These are phyloP conservation scores for Agaricus sinodeliciosus DNA, from an alignment of 768 basidiomycete genomes.

Conservation along the genomic window DNA sequence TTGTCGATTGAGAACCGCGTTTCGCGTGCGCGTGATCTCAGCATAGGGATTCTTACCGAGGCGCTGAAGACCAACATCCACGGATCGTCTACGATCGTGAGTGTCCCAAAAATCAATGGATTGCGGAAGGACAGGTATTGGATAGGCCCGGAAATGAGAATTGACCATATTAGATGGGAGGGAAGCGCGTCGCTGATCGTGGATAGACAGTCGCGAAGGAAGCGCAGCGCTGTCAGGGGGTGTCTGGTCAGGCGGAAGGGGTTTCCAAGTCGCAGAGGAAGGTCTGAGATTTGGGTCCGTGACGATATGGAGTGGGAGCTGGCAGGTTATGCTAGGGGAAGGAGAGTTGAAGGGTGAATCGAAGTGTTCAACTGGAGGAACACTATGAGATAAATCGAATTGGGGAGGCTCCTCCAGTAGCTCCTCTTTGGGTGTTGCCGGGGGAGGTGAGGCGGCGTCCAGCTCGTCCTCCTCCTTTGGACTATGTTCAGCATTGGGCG, in stretches of 20 bases:
- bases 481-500: not conserved
- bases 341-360: slow-evolving; percentile 19
- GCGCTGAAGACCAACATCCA: slow-evolving; percentile 43
- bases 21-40: slow-evolving; percentile 44
- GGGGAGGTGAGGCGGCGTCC: not conserved
- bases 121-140: slow-evolving; percentile 25
- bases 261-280: slow-evolving; percentile 16
- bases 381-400: not conserved
- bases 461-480: slow-evolving; percentile 6
- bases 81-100: slow-evolving; percentile 34
- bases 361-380: not conserved
- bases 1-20: slow-evolving; percentile 31
- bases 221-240: slow-evolving; percentile 28
- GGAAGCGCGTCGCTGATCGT: slow-evolving; percentile 45
- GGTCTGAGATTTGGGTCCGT: slow-evolving; percentile 19
- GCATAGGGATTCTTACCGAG: slow-evolving; percentile 46
- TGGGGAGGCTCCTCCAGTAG: slow-evolving; percentile 7
- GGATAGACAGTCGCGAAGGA: slow-evolving; percentile 25
- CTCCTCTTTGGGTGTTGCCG: slow-evolving; percentile 8
- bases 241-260: slow-evolving; percentile 28
- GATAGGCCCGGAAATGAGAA: slow-evolving; percentile 15
- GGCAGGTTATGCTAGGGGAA: slow-evolving; percentile 26
- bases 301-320: slow-evolving; percentile 34
- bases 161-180: slow-evolving; percentile 41
- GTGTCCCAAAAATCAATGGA: slow-evolving; percentile 37